Evolutionary conservation across 805 yeast species (phyloP), one percentile per base, ranked within the genome.

Genomic region (Lachancea dasiensis): DNA sequence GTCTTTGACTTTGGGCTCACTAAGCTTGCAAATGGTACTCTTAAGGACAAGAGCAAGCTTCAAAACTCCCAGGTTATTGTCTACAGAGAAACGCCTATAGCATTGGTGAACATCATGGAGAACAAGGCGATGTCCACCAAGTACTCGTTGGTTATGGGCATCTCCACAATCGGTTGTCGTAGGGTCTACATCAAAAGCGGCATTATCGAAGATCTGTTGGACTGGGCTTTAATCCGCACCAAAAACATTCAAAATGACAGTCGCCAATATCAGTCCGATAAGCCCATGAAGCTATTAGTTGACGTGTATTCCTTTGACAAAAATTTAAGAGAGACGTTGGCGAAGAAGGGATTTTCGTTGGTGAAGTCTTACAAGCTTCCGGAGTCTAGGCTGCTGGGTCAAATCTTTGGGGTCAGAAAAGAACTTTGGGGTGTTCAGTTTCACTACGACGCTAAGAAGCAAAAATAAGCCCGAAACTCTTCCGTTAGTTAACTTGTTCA

Each of bases 81-180:
- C 13, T 83, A 82, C 61, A 73, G 89, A 52, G 73, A 73, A n/a
- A 65, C 79, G 1, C 89, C 92, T 13, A 77, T 84, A 52, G 86
- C 87, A 0, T 64, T 79, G 25, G 64, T 72, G 21, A 69, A 79
- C 0, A 41, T 65, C 8, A 63, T 72, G 31, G 68, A 66, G 30
- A 54, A 61, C 27, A 65, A 70, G n/a, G 65, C 68, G 7, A 50
- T 67, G 34, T 61, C 72, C 0, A 57, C 68, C 6, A 60, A 61
- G 17, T 61, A 65, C 11, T 59, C 67, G 19, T 68, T 72, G 45
- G 68, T 67, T 15, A 73, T 80, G 41, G 69, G 65, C 23, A 75
- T 81, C 32, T 66, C 78, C 5, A 73, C 78, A 5, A 51, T 75
- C 14, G 82, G 82, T 41, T 74, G 81, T 31, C 73, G 87, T 60